These are phyloP conservation scores for Carex myosuroides DNA, from an alignment of 176 grass and related monocot genomes.

Conservation along the genomic window DNA sequence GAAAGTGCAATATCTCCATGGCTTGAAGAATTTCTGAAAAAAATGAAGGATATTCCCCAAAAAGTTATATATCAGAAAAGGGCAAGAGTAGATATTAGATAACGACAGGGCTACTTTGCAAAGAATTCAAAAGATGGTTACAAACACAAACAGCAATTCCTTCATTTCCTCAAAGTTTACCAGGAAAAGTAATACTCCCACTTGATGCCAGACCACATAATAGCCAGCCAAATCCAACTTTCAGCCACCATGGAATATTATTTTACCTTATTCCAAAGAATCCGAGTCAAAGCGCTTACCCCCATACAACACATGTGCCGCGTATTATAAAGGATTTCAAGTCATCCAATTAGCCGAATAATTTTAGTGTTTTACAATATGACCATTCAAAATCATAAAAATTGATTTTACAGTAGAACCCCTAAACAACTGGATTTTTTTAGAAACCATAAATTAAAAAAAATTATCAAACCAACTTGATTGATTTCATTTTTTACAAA, in stretches of 20 bases:
- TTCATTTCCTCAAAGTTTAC: background rate
- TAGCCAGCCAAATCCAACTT: constrained; percentile 2
- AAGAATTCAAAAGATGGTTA: background rate
- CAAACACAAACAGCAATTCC: background rate
- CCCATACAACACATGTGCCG: background rate
- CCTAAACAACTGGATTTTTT: background rate
- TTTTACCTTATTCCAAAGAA: background rate
- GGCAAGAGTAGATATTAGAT: background rate
- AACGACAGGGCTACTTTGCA: background rate
- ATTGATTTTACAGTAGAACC: background rate
- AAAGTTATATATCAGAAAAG: background rate
- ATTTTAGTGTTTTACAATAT: background rate
- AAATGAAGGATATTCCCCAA: background rate
- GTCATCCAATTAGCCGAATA: background rate
- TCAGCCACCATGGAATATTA: constrained; percentile 17
- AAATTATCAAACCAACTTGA: no score
- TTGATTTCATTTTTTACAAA: no score
- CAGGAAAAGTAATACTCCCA: background rate
- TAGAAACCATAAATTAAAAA: no score
- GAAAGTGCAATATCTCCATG: background rate
- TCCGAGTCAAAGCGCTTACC: constrained; percentile 13
- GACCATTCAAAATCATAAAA: background rate
- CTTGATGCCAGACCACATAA: background rate
- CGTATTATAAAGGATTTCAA: no score
- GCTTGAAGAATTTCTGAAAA: background rate